These are phyloP conservation scores for Leucogyrophana mollusca DNA, from an alignment of 768 basidiomycete genomes.

Conservation along the genomic window DNA sequence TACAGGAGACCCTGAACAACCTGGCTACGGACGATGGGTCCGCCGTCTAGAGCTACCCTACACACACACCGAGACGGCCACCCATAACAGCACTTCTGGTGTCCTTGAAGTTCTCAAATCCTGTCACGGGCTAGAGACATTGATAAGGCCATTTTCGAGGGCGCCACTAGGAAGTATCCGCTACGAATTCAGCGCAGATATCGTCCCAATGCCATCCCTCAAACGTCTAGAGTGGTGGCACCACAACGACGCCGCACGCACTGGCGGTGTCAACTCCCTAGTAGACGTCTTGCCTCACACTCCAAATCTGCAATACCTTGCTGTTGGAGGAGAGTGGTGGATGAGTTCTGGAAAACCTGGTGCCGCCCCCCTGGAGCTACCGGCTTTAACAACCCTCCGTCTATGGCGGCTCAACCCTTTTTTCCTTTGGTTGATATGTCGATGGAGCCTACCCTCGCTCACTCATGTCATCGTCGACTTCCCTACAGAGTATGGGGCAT, in stretches of 20 bases:
- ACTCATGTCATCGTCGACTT: conserved; percentile 51
- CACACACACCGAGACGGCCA: conserved; percentile 43
- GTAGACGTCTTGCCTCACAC: conserved; percentile 46
- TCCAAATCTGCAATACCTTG: conserved; percentile 58
- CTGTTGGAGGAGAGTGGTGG: conserved; percentile 47
- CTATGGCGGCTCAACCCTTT: conserved; percentile 47
- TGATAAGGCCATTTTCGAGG: conserved; percentile 44
- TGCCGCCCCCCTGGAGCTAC: conserved; percentile 35
- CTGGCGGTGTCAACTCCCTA: conserved; percentile 67
- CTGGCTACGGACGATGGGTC: conserved; percentile 38
- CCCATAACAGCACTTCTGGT: conserved; percentile 21
- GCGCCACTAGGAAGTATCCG: conserved; percentile 24
- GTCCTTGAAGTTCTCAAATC: conserved; percentile 47
- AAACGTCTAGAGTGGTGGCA: conserved; percentile 73
- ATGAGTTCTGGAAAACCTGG: conserved; percentile 18
- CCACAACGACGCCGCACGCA: conserved; percentile 49
- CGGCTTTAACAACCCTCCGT: conserved; percentile 52
- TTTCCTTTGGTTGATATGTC: conserved; percentile 46
- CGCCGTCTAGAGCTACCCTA: conserved; percentile 62
- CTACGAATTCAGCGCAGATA: conserved; percentile 54
- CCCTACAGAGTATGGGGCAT: conserved; percentile 33
- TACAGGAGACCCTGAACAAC: conserved; percentile 12
- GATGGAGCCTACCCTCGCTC: conserved; percentile 55
- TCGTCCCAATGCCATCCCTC: conserved; percentile 46
- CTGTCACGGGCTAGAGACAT: conserved; percentile 52